Percentiles rank a stretch among this genome's conserved stretches.
These are phyloP conservation scores for Wallacemonas sp. DNA, from an alignment of 208 protist genomes.

Conservation along the genomic window DNA sequence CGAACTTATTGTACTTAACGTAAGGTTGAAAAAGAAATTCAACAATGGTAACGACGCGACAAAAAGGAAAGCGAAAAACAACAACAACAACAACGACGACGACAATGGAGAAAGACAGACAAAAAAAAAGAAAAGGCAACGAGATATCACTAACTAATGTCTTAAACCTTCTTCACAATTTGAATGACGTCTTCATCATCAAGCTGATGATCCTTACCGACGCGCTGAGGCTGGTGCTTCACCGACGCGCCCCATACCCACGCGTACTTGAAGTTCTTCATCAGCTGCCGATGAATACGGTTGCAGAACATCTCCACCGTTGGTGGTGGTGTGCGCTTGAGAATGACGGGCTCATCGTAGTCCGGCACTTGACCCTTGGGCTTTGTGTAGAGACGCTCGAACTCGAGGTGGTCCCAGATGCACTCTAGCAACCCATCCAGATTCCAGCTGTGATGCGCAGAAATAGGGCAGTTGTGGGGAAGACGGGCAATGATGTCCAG, in stretches of 20 bases:
- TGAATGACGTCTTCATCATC: conserved; percentile 99
- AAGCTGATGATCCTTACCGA: conserved; percentile 97
- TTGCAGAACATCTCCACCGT: conserved; percentile 97
- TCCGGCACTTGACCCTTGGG: conserved; percentile 97
- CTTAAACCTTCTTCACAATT: conserved; percentile 97
- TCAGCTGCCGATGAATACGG: conserved; percentile 96
- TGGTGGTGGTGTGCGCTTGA: conserved; percentile 80
- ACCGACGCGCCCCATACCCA: conserved; percentile 98
- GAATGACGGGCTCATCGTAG: conserved; percentile 97
- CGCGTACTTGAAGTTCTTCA: conserved; percentile 98
- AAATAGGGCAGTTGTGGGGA: conserved; percentile 97
- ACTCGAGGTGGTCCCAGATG: conserved; percentile 98
- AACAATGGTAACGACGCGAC: neutral
- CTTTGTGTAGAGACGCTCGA: conserved; percentile 99
- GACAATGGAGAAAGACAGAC: neutral
- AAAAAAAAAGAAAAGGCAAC: conserved; percentile 4
- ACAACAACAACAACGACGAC: conserved; percentile 6
- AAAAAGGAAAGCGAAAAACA: conserved; percentile 13
- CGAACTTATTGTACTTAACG: conserved; percentile 2
- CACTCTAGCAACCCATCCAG: conserved; percentile 97
- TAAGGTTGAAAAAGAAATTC: too few species aligned
- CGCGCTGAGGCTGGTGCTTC: conserved; percentile 97
- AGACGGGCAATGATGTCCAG: conserved; percentile 96
- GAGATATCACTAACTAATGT: too few species aligned
- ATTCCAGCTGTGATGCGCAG: conserved; percentile 97